Conservation (phyloP, 139 green algal genomes). For the Protoeuglena noctilucae region DNA sequence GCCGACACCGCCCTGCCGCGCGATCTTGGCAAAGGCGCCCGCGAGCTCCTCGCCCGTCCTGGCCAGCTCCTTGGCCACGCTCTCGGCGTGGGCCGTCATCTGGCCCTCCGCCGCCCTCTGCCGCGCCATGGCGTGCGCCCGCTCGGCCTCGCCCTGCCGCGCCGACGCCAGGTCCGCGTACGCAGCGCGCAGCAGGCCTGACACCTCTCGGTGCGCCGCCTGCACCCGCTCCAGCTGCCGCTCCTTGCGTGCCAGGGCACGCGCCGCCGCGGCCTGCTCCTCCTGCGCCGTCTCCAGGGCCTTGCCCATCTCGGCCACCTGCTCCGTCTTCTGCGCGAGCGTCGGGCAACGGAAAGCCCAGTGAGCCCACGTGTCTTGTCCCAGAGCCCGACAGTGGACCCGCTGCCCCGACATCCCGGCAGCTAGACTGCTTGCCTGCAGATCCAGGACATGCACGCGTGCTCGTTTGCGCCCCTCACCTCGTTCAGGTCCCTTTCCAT, state of each 20-base stretch:
- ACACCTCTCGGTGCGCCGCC: constrained; percentile 17
- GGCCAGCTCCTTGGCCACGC: constrained; percentile 23
- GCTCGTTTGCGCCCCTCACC: constrained; percentile 48
- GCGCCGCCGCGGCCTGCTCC: background rate
- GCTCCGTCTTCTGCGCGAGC: constrained; percentile 17
- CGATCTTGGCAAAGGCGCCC: constrained; percentile 4
- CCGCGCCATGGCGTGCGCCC: constrained; percentile 35
- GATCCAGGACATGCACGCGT: too few relatives aligned
- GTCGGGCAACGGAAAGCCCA: too few relatives aligned
- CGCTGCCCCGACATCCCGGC: constrained; percentile 15
- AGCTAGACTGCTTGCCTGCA: constrained; percentile 20
- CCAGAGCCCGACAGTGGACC: constrained; percentile 10
- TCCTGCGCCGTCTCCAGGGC: constrained; percentile 14
- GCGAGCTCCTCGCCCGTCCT: constrained; percentile 6
- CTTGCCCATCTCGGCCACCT: constrained; percentile 18
- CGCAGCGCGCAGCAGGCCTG: constrained; percentile 7
- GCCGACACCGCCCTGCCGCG: constrained; percentile 1
- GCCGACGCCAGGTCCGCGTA: constrained; percentile 5
- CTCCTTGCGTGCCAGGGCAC: constrained; percentile 8
- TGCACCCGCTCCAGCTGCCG: constrained; percentile 7
- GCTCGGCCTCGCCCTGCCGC: constrained; percentile 19
- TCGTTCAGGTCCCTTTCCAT: constrained; percentile 33
- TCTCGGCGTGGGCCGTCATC: constrained; percentile 27
- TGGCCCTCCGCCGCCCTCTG: constrained; percentile 37
- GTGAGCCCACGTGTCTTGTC: too few relatives aligned